Base-by-base conservation (phyloP, 306 rosid species). In the Malus fusca region DNA sequence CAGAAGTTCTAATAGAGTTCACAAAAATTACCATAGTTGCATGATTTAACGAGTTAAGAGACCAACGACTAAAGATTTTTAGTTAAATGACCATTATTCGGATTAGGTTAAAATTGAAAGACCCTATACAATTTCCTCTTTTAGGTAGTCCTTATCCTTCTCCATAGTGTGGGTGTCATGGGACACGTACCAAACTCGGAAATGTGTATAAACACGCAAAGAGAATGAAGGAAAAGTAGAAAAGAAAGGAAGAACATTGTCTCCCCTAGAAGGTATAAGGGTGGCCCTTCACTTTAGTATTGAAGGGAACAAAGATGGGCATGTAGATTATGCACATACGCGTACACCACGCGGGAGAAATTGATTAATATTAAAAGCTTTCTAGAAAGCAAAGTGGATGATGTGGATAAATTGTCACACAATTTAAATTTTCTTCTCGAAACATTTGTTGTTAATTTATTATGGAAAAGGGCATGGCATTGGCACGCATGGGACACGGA, bases 331-430 rank as follows among this genome's bases (percentile, higher is more conserved):
- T 12, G 55, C 25, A 35, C 31, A 46, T 68, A 83, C 79, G 81
- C 81, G 81, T 23, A 30, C 60, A 30, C 17, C 72, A 83, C 84
- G 79, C 81, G 79, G 84, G 37, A 37, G 13, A 31, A 26, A 25
- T 26, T 12, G 37, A 12, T 28, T 61, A 61, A 12, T 23, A 11
- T 59, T 59, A 10, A 4, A 11, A 26, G 6, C 28, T 26, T 43
- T 60, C 69, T 42, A 26, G 59, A 73, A 66, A 73, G 31, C 56
- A 35, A 42, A 11, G 23, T 56, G 0, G 14, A 43, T 15, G 67
- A 37, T 71, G 9, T 63, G 23, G 4, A 12, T 18, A 0, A 22
- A 56, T 56, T 31, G 44, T 19, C 23, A 8, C 23, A 5, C 68
- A 31, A 64, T 3, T 63, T 31, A 18, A 15, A 18, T 3, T 30